Evolutionary conservation across 345 rosid species (phyloP), one percentile per base, ranked within the genome.

Genomic region (Pistacia atlantica): DNA sequence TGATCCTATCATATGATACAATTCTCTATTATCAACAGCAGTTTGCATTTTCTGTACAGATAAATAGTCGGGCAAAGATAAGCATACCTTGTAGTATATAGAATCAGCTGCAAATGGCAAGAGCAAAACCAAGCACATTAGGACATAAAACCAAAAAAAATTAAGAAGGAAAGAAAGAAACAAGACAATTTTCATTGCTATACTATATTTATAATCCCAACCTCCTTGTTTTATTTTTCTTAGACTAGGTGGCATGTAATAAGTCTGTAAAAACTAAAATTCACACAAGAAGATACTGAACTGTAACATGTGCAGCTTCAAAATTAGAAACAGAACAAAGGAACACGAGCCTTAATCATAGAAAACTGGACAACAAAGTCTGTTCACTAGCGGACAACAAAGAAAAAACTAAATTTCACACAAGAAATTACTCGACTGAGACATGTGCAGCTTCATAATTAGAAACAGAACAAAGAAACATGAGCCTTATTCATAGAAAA

Each of bases 71-170:
- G 60, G 72, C 67, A 74, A 60, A 68, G 52, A 54, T 10, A 72
- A 38, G 67, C 82, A 55, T 65, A 93, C 99, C 99, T 92, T 92
- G 82, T 87, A 93, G 85, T 84, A 90, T 81, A 89, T 78, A 13
- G 78, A 73, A 80, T 83, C 97, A 73, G 82, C 97, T 92, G 98
- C 86, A 91, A 81, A 74, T 72, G 56, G 46, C 2, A 66, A 85
- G 65, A 79, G 69, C 54, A 17, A 52, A 65, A 67, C 77, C 4
- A 42, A 33, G 60, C 37, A 69, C 12, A 57, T 75, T 28, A 75
- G 78, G 57, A 17, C 2, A 28, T 18, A 46, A 56, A 55, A 8
- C 17, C 37, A 31, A 46, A 20, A 28, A 12, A 7, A 54, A 13
- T 28, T 51, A 7, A 13, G 11, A 35, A 18, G 11, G 11, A 35